phyloP scores from a whole-genome alignment of 139 green algal genomes.

The Coelastrella sp. region DNA sequence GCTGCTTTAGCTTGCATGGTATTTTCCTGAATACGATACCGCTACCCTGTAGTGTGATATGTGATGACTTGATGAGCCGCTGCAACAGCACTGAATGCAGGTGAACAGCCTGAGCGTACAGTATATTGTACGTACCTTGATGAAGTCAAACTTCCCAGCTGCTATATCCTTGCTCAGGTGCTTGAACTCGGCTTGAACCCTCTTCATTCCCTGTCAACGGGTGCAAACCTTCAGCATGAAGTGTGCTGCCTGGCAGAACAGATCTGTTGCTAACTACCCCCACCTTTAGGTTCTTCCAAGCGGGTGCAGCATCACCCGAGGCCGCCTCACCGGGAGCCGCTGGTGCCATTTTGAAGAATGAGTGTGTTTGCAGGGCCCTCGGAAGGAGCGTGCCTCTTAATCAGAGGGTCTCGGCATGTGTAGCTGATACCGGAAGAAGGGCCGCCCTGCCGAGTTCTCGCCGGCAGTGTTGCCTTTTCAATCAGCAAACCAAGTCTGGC shows the following conservation, averaged over 20 bases:
- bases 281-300: constrained; percentile 27
- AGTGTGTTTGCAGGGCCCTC: background rate
- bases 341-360: background rate
- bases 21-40: no score
- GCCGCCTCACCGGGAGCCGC: background rate
- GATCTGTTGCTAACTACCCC: background rate
- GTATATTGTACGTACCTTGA: constrained; percentile 7
- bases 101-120: background rate
- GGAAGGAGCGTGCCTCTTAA: background rate
- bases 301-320: background rate
- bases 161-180: constrained; percentile 19
- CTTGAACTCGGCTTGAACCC: constrained; percentile 40
- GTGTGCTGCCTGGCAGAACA: background rate
- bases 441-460: no score
- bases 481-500: no score
- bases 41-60: no score
- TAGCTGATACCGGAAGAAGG: background rate
- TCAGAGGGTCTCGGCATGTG: background rate
- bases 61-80: no score
- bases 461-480: no score
- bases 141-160: constrained; percentile 5
- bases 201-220: background rate
- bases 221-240: background rate
- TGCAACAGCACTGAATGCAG: no score
- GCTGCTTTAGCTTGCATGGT: no score